A percentile compares a stretch with the other conserved stretches of the same genome.
Conservation (phyloP, 306 rosid genomes). For the Canavalia ensiformis region DNA sequence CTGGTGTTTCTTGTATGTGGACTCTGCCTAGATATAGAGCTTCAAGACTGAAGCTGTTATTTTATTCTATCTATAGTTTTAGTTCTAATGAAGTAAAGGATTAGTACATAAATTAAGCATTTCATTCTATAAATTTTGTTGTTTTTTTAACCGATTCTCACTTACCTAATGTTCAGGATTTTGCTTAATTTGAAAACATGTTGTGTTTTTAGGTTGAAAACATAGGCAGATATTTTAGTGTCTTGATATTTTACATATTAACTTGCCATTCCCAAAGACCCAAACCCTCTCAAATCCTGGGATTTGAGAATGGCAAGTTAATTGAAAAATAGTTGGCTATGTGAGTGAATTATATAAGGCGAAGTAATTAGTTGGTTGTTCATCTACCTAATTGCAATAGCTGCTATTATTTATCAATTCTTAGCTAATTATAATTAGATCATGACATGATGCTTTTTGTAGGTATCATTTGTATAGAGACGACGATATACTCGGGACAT, state of each 20-base stretch:
- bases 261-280: not conserved
- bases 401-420: constrained; percentile 16
- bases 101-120: not conserved
- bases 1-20: constrained; percentile 6
- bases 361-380: constrained; percentile 6
- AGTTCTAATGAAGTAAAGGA: not conserved
- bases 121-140: constrained; percentile 7
- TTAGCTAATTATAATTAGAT: constrained; percentile 5
- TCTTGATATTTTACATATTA: not conserved
- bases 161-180: not conserved
- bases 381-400: constrained; percentile 29
- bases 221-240: not conserved
- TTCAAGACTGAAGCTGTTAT: not conserved
- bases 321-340: not conserved
- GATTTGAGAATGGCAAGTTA: not conserved
- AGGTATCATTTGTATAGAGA: constrained; percentile 65
- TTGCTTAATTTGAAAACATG: not conserved
- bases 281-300: not conserved
- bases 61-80: not conserved
- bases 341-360: not conserved
- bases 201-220: not conserved
- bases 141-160: not conserved
- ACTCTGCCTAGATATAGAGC: not conserved
- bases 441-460: constrained; percentile 35
- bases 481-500: constrained; percentile 64